Percentiles rank a stretch among this genome's conserved stretches.
These are phyloP conservation scores for Pseudocercospora fuligena DNA, from an alignment of 2,329 filamentous ascomycete species.

Conservation along the genomic window DNA sequence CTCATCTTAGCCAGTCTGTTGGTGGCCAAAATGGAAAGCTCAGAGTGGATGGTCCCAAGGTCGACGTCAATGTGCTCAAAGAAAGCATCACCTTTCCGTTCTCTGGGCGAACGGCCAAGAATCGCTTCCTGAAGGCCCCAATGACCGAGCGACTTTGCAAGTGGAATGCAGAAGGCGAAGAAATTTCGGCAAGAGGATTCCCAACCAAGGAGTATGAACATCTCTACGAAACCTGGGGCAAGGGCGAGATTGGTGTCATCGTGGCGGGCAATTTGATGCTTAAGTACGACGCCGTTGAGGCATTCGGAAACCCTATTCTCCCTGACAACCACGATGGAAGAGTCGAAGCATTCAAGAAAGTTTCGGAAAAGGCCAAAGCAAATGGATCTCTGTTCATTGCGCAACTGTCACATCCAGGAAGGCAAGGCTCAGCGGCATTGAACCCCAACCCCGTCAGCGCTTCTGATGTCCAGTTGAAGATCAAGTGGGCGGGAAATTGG, in stretches of 20 bases:
- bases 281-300: constrained; percentile 39
- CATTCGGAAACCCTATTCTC: constrained; percentile 39
- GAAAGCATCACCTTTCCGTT: constrained; percentile 38
- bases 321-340: constrained; percentile 35
- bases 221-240: constrained; percentile 38
- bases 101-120: constrained; percentile 35
- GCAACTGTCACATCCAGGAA: constrained; percentile 39
- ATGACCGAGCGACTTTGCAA: constrained; percentile 41
- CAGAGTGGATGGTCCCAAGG: constrained; percentile 31
- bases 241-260: constrained; percentile 39
- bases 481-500: constrained; percentile 35
- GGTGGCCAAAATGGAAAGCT: constrained; percentile 29
- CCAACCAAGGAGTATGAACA: constrained; percentile 34
- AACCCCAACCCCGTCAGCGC: constrained; percentile 40
- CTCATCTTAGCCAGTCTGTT: constrained; percentile 27
- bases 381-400: constrained; percentile 37
- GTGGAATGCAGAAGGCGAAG: constrained; percentile 34
- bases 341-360: constrained; percentile 31
- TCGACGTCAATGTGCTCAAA: constrained; percentile 30
- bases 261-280: constrained; percentile 40
- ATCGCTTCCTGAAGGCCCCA: constrained; percentile 40
- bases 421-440: constrained; percentile 36
- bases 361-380: constrained; percentile 31
- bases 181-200: constrained; percentile 35
- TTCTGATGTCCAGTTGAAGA: constrained; percentile 38